Evolutionary conservation across 176 grass and related monocot genomes (phyloP), one percentile per base, ranked within the genome.

Genomic region (Coix lacrymajobi): DNA sequence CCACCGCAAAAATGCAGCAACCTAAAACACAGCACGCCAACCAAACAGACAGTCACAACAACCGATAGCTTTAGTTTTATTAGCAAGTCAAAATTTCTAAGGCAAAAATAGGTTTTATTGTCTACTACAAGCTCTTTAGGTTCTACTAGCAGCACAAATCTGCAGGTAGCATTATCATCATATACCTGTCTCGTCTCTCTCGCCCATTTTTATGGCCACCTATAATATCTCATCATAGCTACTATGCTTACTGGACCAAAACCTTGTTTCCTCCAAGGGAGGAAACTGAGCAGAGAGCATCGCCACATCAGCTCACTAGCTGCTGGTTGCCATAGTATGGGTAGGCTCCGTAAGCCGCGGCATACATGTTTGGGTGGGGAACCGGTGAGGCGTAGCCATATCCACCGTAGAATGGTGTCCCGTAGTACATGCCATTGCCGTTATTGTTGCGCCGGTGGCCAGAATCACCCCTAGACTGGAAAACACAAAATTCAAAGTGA

Each of bases 311-410:
- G 86, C 84, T 94, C 73, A 94, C 92, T 51, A 89, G 92, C 68
- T 94, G 86, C 85, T 91, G 92, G 76, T 82, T 94, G 39, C 89
- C 77, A 20, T 94, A 85, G 86, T 84, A 84, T n/a, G 92, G 89
- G 82, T 91, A 94, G 70, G 92, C 81, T 38, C 92, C 92, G 11
- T 94, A 94, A 14, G 87, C 63, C 26, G 92, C 76, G 22, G 89
- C 80, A 62, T 94, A 89, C 84, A 89, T 79, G 71, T 76, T 94
- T 38, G 92, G 89, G 74, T 91, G 89, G 2, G 86, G 83, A 41
- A 91, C 71, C 0, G 86, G 89, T 5, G 83, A 81, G 5, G 81
- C 80, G 3, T 94, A 94, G 43, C 89, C 86, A 29, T 94, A 94
- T 68, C 92, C 89, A 65, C 89, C 79, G 17, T 94, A 94, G 70